These are phyloP conservation scores for Penicillium desertorum DNA, from an alignment of 495 filamentous ascomycete species.

Conservation along the genomic window DNA sequence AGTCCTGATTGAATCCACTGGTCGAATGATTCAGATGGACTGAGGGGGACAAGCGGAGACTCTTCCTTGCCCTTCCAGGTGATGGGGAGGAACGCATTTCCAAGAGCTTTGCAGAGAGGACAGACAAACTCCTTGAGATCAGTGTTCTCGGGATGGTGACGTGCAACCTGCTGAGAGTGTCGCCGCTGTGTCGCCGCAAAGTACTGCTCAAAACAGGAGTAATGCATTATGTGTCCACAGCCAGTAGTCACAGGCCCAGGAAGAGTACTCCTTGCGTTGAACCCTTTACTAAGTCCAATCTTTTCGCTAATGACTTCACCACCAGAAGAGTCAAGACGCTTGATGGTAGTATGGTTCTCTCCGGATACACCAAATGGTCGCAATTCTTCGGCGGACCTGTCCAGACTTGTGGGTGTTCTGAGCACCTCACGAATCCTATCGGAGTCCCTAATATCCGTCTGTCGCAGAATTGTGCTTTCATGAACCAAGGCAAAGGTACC, in stretches of 20 bases:
- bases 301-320: slow-evolving; percentile 68
- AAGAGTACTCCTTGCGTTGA: slow-evolving; percentile 62
- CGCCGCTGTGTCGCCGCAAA: slow-evolving; percentile 75
- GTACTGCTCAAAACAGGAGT: slow-evolving; percentile 90
- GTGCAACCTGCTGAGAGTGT: slow-evolving; percentile 86
- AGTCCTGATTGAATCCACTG: slow-evolving; percentile 48
- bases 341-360: slow-evolving; percentile 75
- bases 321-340: slow-evolving; percentile 71
- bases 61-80: slow-evolving; percentile 93
- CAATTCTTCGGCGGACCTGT: slow-evolving; percentile 75
- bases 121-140: slow-evolving; percentile 86
- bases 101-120: slow-evolving; percentile 95
- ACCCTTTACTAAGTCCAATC: slow-evolving; percentile 85
- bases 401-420: slow-evolving; percentile 73
- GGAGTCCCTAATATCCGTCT: slow-evolving; percentile 75
- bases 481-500: slow-evolving; percentile 89
- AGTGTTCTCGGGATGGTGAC: slow-evolving; percentile 82
- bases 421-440: slow-evolving; percentile 84
- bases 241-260: slow-evolving; percentile 85
- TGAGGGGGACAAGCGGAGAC: slow-evolving; percentile 66
- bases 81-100: slow-evolving; percentile 92
- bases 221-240: slow-evolving; percentile 99
- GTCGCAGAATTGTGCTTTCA: slow-evolving; percentile 81
- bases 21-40: slow-evolving; percentile 58
- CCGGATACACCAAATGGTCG: slow-evolving; percentile 88